phyloP scores from a whole-genome alignment of 352 stramenopile genomes.

The Phytophthora pistaciae region DNA sequence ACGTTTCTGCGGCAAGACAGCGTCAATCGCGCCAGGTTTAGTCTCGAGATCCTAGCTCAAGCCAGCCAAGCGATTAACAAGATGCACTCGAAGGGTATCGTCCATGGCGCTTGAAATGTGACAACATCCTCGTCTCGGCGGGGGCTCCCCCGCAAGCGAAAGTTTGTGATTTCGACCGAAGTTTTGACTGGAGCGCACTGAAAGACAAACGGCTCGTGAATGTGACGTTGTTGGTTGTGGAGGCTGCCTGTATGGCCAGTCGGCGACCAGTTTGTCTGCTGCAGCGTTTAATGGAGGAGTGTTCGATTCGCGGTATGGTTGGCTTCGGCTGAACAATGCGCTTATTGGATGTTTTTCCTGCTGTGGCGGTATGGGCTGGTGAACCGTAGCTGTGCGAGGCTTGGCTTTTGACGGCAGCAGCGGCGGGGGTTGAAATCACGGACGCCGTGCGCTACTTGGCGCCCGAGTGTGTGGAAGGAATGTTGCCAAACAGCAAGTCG shows the following conservation, averaged over 20 bases:
- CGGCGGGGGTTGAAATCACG: neutral
- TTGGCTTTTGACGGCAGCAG: too few species aligned
- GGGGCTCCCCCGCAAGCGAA: neutral
- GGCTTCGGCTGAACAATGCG: too few species aligned
- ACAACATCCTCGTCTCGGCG: neutral
- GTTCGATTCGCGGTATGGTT: too few species aligned
- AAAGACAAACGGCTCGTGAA: neutral
- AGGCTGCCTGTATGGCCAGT: too few species aligned
- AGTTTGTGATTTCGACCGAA: neutral
- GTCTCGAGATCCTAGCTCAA: neutral
- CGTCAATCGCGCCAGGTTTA: neutral
- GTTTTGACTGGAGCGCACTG: neutral
- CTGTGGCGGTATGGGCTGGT: too few species aligned
- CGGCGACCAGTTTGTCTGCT: too few species aligned
- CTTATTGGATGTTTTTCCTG: too few species aligned
- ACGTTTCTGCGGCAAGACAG: neutral
- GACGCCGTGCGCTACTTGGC: conserved; percentile 1
- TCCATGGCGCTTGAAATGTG: neutral
- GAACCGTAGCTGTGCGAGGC: too few species aligned
- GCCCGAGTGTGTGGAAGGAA: neutral
- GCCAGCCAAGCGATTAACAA: neutral
- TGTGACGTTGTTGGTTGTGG: too few species aligned
- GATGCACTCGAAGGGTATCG: conserved; percentile 1
- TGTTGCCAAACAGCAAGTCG: neutral
- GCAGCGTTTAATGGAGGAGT: too few species aligned